Evolutionary conservation across 2,329 filamentous ascomycete species (phyloP), one percentile per base, ranked within the genome.

Genomic region (Aphanoascus verrucosus): DNA sequence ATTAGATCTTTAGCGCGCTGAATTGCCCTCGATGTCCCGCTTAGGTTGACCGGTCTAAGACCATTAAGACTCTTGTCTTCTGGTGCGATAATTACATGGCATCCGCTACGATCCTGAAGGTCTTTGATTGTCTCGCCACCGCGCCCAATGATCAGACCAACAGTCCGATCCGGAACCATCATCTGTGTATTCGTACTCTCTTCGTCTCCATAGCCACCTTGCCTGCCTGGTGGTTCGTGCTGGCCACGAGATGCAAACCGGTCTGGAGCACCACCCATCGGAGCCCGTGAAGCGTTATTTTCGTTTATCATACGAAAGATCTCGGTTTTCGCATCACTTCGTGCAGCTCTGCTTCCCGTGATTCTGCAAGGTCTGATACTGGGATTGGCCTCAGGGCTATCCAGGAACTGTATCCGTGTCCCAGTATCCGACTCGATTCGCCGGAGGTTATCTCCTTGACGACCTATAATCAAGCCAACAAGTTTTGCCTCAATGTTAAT

Each of bases 51-150:
- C 28, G 90, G 89, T 49, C 89, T 83, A 57, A 94, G 76, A 43
- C 89, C 89, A 65, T 94, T 94, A 60, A 94, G 80, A 65, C 88
- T 94, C 77, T 94, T 94, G 60, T 88, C 88, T 72, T 95, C 89
- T 62, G 86, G 86, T 40, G 94, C 87, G 64, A 95, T 95, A 69
- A 95, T 95, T 67, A 95, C 88, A 68, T 95, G 90, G 67, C 89
- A 95, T n/a, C 86, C 87, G 62, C 86, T 93, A 57, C 87, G 80
- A 68, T 95, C 89, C 71, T 95, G 90, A 20, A 95, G 76, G 66
- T 95, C 89, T 64, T 88, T 84, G 63, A 95, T 95, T 1, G 89
- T 95, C 72, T 95, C 89, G 55, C 89, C 89, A 40, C 88, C 88
- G 60, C 89, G 85, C n/a, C 89, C 89, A 65, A 95, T 95, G 62